A percentile compares a stretch with the other conserved stretches of the same genome.
These are phyloP conservation scores for Colletotrichum noveboracense DNA, from an alignment of 2,329 filamentous ascomycete species.

Conservation along the genomic window DNA sequence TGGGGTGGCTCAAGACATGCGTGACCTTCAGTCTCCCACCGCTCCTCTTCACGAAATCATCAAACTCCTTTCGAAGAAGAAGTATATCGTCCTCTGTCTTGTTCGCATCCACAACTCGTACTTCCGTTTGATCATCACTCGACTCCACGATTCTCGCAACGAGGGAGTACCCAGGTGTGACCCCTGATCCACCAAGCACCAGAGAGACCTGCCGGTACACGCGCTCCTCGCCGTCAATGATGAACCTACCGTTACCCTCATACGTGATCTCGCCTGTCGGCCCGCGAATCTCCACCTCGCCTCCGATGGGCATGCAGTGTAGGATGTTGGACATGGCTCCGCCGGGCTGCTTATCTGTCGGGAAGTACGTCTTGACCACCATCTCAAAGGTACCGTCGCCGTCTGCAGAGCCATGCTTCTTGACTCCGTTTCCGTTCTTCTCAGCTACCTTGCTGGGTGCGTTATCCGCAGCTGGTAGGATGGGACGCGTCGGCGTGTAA, in stretches of 20 bases:
- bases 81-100: constrained; percentile 52
- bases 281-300: constrained; percentile 56
- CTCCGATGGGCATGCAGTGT: constrained; percentile 51
- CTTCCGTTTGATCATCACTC: constrained; percentile 37
- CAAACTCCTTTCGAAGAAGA: constrained; percentile 46
- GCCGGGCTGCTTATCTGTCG: constrained; percentile 49
- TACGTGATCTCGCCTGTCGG: constrained; percentile 57
- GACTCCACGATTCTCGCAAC: constrained; percentile 44
- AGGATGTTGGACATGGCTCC: constrained; percentile 60
- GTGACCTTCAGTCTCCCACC: constrained; percentile 45
- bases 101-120: constrained; percentile 53
- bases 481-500: constrained; percentile 55
- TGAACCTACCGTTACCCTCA: constrained; percentile 49
- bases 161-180: constrained; percentile 57
- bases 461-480: constrained; percentile 30
- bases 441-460: background rate
- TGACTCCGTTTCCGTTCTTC: background rate
- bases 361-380: constrained; percentile 57
- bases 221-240: constrained; percentile 43
- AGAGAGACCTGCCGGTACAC: constrained; percentile 50
- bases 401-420: constrained; percentile 22
- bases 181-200: constrained; percentile 54
- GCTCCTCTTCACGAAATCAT: constrained; percentile 40
- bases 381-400: constrained; percentile 52
- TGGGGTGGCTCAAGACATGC: constrained; percentile 51